Evolutionary conservation across 192 early-diverging fungal species (phyloP), one percentile per base, ranked within the genome.

Genomic region (Piromyces finnis): DNA sequence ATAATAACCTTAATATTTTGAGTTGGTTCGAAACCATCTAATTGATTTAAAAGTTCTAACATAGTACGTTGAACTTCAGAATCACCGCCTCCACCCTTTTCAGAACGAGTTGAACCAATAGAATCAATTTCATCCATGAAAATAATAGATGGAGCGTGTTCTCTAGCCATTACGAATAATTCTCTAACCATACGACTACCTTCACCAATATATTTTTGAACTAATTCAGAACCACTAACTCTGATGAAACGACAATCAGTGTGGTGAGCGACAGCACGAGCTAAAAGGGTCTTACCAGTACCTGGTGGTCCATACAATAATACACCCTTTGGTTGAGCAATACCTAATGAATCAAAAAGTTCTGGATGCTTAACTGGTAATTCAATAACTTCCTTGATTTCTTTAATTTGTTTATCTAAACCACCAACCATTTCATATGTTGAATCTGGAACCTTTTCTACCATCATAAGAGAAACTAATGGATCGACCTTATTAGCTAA

Each of bases 381-480:
- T 89, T 98, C 98, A 84, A 99, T 98, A 51, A 98, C 98, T 86
- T 99, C 98, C 84, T 98, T 98, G 84, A 99, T 98, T 85, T 99
- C 98, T 85, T 99, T 98, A 83, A 99, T 99, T 84, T 99, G 98
- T 83, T 96, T 94, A 84, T 98, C 96, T 36, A 99, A 91, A 81
- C 98, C 98, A 83, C 98, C 98, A 81, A 99, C 93, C 95, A 97
- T 96, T 79, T 98, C 98, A 84, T 99, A 99, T 18, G 98, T 98
- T 80, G 95, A 97, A 86, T 98, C 97, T 30, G 98, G 98, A 26
- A 98, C 98, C 87, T 99, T 99, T 84, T 99, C 98, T 18, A 99
- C 96, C 98, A 98, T 99, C 98, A 99, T 99, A 79, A 99, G 90
- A n/a, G 93, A 94, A 28, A 99, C 98, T 59, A 99, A 90, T n/a